phyloP scores from a whole-genome alignment of 1,139 yeast species.

The Blastobotrys aristatus region DNA sequence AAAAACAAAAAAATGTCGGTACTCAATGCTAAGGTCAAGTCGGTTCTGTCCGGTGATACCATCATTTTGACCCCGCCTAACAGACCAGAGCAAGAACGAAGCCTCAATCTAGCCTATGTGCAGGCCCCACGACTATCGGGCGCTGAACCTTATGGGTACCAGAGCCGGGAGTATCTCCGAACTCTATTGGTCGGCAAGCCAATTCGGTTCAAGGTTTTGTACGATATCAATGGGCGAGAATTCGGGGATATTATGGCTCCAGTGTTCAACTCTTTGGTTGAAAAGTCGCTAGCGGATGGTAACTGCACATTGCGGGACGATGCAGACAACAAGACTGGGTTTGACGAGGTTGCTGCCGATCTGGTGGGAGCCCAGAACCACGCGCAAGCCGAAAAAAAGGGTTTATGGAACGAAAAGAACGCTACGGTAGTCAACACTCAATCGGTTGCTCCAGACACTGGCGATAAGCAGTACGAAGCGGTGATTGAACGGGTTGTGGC shows the following conservation, averaged over 20 bases:
- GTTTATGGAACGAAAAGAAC: slow-evolving; percentile 46
- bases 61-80: slow-evolving; percentile 53
- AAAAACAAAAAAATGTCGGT: slow-evolving; percentile 4
- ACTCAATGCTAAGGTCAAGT: slow-evolving; percentile 45
- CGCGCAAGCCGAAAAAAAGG: slow-evolving; percentile 48
- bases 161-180: slow-evolving; percentile 59
- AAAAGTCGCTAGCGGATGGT: slow-evolving; percentile 54
- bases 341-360: slow-evolving; percentile 38
- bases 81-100: slow-evolving; percentile 48
- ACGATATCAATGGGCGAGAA: slow-evolving; percentile 54
- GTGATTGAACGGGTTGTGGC: slow-evolving; percentile 71
- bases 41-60: slow-evolving; percentile 73
- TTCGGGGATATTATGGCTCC: slow-evolving; percentile 72
- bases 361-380: slow-evolving; percentile 43
- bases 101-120: slow-evolving; percentile 59
- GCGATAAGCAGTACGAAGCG: slow-evolving; percentile 43
- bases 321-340: slow-evolving; percentile 34
- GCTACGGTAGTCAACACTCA: slow-evolving; percentile 32
- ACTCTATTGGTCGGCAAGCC: slow-evolving; percentile 64
- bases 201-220: slow-evolving; percentile 54
- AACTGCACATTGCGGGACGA: slow-evolving; percentile 60
- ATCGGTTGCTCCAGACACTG: slow-evolving; percentile 37
- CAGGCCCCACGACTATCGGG: slow-evolving; percentile 46
- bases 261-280: slow-evolving; percentile 54
- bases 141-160: slow-evolving; percentile 45